Evolutionary conservation across 2,329 filamentous ascomycete species (phyloP).

Genomic region (Scedosporium boydii): DNA sequence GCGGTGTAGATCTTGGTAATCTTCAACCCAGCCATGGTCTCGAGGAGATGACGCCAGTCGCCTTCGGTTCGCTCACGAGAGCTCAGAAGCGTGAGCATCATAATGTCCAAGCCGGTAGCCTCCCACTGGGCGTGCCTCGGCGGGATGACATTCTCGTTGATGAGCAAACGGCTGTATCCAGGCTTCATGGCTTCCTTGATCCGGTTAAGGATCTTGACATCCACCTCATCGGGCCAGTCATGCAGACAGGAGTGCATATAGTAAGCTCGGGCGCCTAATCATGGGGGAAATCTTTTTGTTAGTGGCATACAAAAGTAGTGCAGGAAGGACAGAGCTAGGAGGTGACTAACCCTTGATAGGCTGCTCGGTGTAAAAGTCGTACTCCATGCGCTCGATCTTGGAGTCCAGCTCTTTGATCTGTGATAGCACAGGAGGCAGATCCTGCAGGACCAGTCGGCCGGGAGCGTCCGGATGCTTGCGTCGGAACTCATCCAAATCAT

Average conservation of each 20-base stretch:
- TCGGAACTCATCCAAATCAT: constrained; percentile 23
- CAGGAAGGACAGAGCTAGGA: background rate
- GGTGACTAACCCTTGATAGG: constrained; percentile 15
- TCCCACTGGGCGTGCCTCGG: constrained; percentile 19
- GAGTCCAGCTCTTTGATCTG: constrained; percentile 20
- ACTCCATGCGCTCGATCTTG: constrained; percentile 22
- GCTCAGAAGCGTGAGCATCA: constrained; percentile 19
- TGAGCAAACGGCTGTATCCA: constrained; percentile 22
- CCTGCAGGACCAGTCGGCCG: constrained; percentile 37
- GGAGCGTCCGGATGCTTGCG: constrained; percentile 19
- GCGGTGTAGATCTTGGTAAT: constrained; percentile 23
- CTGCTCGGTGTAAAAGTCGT: constrained; percentile 22
- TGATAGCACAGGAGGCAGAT: constrained; percentile 29
- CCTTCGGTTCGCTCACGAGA: constrained; percentile 17
- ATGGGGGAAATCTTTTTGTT: background rate
- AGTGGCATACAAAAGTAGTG: background rate
- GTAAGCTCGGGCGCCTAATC: constrained; percentile 20
- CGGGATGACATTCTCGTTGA: constrained; percentile 24
- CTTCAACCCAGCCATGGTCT: constrained; percentile 20
- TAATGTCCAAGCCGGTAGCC: constrained; percentile 19
- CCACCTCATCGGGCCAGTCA: constrained; percentile 19
- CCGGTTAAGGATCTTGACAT: constrained; percentile 18
- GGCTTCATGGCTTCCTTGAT: constrained; percentile 19
- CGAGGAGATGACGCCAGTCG: constrained; percentile 25
- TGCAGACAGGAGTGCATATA: constrained; percentile 25